Base-by-base conservation (phyloP, 2,329 filamentous ascomycete species). In the Sarocladium brachiariae region DNA sequence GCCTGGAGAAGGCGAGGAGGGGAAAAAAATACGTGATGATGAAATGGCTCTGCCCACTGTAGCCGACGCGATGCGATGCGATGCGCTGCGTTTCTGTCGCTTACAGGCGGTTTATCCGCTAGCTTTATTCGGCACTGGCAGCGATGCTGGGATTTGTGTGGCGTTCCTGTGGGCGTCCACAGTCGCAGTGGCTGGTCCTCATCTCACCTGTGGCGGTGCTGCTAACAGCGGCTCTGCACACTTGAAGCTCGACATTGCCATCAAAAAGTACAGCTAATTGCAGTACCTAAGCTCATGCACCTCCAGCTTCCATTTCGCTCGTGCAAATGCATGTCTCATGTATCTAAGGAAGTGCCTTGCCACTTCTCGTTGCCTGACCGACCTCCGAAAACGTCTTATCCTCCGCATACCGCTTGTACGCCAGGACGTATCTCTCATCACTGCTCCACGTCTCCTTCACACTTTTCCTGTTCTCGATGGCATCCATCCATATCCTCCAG, bases 381-480 rank as follows among this genome's bases (percentile, higher is more conserved):
- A 84, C 73, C 59, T 81, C 70, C 18, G 78, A 82, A 58, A 81
- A 73, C 14, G 82, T 83, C 19, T 73, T 77, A 59, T 86, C 79
- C 48, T 86, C 80, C 0, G 81, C 81, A 68, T 86, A 86, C 53
- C 81, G 65, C 64, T 76, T 75, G 64, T 89, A 91, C 14, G 86
- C 83, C 9, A 78, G 74, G 53, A 87, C 63, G 62, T 89, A 90
- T 60, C 81, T 69, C 55, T 84, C 77, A 50, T 74, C 76, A 16
- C 83, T 81, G 60, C 86, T 90, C 67, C 77, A 80, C 0, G 85
- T 91, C 55, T 83, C 76, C 61, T 70, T 71, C 0, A 90, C 76
- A 58, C 84, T 89, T 59, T 77, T 70, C 53, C 84, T 75, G 5
- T 67, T 63, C 51, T 77, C 67, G 3, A 87, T 68, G 0, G 82